phyloP scores from a whole-genome alignment of 805 yeast genomes.

The Barnettozyma salicaria region DNA sequence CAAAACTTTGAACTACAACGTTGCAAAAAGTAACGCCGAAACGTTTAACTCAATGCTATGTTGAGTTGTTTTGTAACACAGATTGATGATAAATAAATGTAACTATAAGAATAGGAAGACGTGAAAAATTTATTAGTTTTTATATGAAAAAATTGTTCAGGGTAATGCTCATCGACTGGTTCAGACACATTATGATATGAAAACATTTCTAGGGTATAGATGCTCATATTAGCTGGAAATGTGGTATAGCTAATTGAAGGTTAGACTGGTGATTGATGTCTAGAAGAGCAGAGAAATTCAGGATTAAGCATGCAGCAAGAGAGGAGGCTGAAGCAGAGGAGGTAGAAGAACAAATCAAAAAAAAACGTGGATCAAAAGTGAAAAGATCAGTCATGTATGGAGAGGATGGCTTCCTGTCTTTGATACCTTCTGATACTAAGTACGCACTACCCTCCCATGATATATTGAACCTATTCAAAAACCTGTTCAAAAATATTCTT shows the following conservation, averaged over 20 bases:
- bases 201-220: conserved; percentile 4
- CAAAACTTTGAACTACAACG: conserved; percentile 23
- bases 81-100: conserved; percentile 40
- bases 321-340: conserved; percentile 9
- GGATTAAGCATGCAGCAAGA: conserved; percentile 10
- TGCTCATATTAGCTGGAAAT: conserved; percentile 18
- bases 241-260: background rate
- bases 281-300: conserved; percentile 20
- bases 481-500: conserved; percentile 19
- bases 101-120: background rate
- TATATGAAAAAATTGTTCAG: background rate
- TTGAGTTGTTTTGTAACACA: conserved; percentile 48
- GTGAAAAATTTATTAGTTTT: conserved; percentile 11
- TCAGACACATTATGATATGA: conserved; percentile 1
- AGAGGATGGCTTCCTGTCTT: conserved; percentile 6
- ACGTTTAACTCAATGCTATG: conserved; percentile 21
- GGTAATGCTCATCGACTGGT: conserved; percentile 12
- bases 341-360: background rate
- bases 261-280: conserved; percentile 14
- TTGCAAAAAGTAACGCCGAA: conserved; percentile 16
- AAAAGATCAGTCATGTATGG: conserved; percentile 1
- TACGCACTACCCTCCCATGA: conserved; percentile 22
- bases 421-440: conserved; percentile 17
- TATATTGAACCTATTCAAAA: conserved; percentile 18
- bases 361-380: background rate